Evolutionary conservation across 805 yeast species (phyloP), one percentile per base, ranked within the genome.

Genomic region (Ogataea nakhonphanomensis): DNA sequence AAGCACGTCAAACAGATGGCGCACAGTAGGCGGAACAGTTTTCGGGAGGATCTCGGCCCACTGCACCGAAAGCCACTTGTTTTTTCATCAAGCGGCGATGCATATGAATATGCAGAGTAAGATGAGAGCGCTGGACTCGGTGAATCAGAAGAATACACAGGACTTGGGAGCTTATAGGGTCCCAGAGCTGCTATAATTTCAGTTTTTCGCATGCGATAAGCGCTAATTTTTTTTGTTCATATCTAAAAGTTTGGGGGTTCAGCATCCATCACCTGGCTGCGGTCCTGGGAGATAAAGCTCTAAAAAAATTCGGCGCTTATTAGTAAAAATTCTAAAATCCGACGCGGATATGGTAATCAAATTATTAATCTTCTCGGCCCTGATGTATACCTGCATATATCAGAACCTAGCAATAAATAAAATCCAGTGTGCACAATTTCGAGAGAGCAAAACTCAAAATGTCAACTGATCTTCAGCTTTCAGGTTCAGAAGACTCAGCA

Each of bases 1-100:
- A 22, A 8, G 3, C 20, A 17, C 10, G 28, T 3, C 10, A 38
- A 11, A 22, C 32, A 23, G 2, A 37, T 13, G 17, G 38, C 29
- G 25, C 35, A 5, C 6, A 39, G 23, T 8, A 26, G 31, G 7
- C 38, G 25, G 11, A 20, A 27, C 4, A 38, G n/a, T 22, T 32
- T 33, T 29, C 43, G 32, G 22, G 30, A 30, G 14, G 35, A 21
- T 33, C 29, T 36, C 25, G 41, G 28, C 29, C n/a, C 15, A 28
- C 27, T 12, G 22, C 12, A 9, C 25, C 41, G 17, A 30, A 28
- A 13, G 12, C 24, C 33, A 17, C 25, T n/a, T 7, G 43, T 24
- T 35, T 42, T 46, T 14, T 46, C 49, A 5, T 46, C 49, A 3
- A 42, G 13, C 5, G 46, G 43, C 5, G 49, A 42, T 1, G 26